Conservation (phyloP, 2,329 filamentous ascomycete species). For the Trichophyton mentagrophytes region DNA sequence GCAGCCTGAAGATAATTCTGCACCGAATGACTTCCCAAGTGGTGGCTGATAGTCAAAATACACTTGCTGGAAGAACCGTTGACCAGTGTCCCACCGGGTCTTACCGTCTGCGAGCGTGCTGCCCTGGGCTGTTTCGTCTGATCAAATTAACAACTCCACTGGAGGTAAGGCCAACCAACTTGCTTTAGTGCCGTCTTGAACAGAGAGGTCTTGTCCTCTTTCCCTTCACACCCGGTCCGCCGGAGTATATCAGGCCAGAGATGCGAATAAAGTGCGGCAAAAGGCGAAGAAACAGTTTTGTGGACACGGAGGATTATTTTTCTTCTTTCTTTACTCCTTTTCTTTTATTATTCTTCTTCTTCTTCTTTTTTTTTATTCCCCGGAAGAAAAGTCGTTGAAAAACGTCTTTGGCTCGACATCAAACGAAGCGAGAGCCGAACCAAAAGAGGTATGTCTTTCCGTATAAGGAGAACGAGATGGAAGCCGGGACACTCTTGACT, state of each 20-base stretch:
- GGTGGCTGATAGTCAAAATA: background rate
- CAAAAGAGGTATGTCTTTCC: background rate
- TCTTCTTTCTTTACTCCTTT: background rate
- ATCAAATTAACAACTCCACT: background rate
- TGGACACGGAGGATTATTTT: background rate
- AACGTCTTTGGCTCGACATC: background rate
- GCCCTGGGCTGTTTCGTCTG: background rate
- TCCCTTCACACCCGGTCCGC: background rate
- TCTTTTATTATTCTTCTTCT: background rate
- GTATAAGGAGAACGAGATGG: background rate
- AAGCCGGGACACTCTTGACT: background rate
- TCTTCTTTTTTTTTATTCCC: background rate
- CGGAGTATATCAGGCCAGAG: background rate
- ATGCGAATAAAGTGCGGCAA: background rate
- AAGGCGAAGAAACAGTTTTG: background rate
- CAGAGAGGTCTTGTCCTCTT: background rate
- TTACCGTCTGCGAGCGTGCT: background rate
- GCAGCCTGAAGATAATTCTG: background rate
- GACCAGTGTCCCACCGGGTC: background rate
- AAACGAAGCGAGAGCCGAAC: background rate
- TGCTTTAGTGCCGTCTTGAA: background rate
- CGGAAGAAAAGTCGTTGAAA: background rate
- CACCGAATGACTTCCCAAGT: background rate
- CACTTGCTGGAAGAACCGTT: background rate
- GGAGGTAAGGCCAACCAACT: background rate